Evolutionary conservation across 345 rosid genomes (phyloP).

Genomic region (Hirschfeldia incana): DNA sequence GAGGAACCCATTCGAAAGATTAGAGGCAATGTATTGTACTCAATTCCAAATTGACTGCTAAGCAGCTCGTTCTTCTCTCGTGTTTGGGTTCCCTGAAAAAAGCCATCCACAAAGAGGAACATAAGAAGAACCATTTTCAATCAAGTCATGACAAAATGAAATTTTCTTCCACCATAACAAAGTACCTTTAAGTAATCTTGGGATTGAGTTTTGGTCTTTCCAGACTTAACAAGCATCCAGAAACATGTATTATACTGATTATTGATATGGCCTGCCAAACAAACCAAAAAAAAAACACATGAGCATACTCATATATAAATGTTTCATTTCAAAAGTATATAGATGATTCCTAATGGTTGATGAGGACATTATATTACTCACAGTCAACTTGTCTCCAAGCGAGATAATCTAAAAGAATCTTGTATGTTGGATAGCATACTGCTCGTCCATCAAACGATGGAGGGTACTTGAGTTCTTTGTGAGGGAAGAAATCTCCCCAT

Average conservation of each 20-base stretch:
- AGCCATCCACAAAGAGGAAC: conserved; percentile 2
- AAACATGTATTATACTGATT: conserved; percentile 95
- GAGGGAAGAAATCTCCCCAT: conserved; percentile 77
- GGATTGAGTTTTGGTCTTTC: conserved; percentile 73
- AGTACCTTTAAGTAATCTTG: conserved; percentile 71
- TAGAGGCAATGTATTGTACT: conserved; percentile 57
- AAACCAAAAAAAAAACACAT: not conserved
- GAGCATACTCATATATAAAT: not conserved
- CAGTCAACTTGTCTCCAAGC: conserved; percentile 99
- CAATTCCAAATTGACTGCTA: conserved; percentile 58
- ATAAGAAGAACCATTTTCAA: not conserved
- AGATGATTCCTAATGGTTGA: not conserved
- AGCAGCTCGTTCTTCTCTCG: conserved; percentile 60
- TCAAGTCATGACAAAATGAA: not conserved
- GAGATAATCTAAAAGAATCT: conserved; percentile 79
- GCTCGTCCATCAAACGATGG: conserved; percentile 92
- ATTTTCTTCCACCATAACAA: not conserved
- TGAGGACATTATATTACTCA: conserved; percentile 46
- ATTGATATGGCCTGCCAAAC: conserved; percentile 81
- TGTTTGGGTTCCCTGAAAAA: conserved; percentile 76
- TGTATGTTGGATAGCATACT: conserved; percentile 75
- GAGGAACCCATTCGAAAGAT: conserved; percentile 84
- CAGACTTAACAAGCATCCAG: conserved; percentile 90
- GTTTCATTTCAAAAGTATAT: not conserved
- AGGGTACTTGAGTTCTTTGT: conserved; percentile 61